Base-by-base conservation (phyloP, 352 stramenopile species). In the Phytophthora fragariaefolia region DNA sequence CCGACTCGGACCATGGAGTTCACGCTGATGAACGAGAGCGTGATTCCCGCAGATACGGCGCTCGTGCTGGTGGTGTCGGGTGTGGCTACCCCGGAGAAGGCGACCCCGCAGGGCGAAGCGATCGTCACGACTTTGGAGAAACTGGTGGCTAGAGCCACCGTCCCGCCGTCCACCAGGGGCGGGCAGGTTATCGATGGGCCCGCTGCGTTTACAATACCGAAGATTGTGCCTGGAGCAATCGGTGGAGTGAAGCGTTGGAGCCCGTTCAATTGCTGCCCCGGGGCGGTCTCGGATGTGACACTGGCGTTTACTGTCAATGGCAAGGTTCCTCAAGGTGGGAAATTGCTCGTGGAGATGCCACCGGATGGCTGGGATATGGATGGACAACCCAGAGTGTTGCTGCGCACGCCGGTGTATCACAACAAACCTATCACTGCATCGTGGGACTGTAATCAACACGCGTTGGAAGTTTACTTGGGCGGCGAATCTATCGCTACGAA, bases 101-200 rank as follows among this genome's bases (percentile, higher is more conserved):
- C 82, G 7, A 91, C 80, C 1, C 70, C 81, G 5, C 67, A 77
- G 10, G 69, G 62, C 2, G 78, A 91, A 43, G 68, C 68, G 1
- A 74, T 79, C 9, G 76, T 90, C 38, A 92, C 82, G 2, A 78
- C 72, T 40, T 92, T 80, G 28, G 82, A 92, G 61, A 92, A 90
- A 54, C 61, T 89, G 18, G 65, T 87, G 6, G 42, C 77, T 22
- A 79, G 85, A 20, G 71, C 60, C 12, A 92, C 82, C 0, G 71
- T 87, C 4, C 83, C 82, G 2, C 32, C 64, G 4, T 91, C 83
- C 20, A 89, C 70, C 3, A 80, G 83, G 7, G 80, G 85, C 32
- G 82, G 85, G 5, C 82, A 93, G 53, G 73, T 90, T 28, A 71
- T 93, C 45, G 82, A 92, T 26, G 83, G 85, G 0, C 83, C 82